Percentiles rank a stretch among this genome's conserved stretches.
phyloP scores from a whole-genome alignment of 2,329 filamentous ascomycete species.

The Alternaria brassicicola region DNA sequence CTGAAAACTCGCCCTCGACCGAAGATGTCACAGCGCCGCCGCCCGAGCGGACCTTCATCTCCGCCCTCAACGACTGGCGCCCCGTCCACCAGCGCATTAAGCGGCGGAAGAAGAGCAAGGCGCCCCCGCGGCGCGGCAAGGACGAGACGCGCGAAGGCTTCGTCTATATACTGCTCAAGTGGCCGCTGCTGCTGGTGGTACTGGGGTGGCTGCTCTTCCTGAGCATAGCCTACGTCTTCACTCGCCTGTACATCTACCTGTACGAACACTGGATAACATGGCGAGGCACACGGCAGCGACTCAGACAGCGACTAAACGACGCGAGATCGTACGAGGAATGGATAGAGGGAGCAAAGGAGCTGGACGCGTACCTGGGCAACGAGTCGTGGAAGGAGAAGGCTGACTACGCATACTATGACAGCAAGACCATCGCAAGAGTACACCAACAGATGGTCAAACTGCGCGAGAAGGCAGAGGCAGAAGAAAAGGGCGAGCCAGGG shows the following conservation, averaged over 20 bases:
- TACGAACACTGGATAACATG: constrained; percentile 94
- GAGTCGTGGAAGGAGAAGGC: constrained; percentile 78
- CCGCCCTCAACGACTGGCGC: constrained; percentile 94
- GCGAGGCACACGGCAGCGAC: constrained; percentile 75
- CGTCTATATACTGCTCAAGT: constrained; percentile 87
- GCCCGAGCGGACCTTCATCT: constrained; percentile 68
- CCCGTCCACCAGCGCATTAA: constrained; percentile 78
- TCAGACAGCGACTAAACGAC: constrained; percentile 73
- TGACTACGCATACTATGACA: constrained; percentile 82
- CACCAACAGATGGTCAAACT: constrained; percentile 74
- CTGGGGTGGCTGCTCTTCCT: constrained; percentile 80
- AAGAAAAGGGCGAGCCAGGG: constrained; percentile 55
- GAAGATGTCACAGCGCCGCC: constrained; percentile 58
- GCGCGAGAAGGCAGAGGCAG: constrained; percentile 60
- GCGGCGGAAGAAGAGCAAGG: constrained; percentile 46
- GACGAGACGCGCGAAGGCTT: constrained; percentile 96
- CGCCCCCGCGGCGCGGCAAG: constrained; percentile 58
- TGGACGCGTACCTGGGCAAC: constrained; percentile 83
- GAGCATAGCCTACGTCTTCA: constrained; percentile 75
- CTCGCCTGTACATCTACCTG: constrained; percentile 84
- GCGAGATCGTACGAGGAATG: constrained; percentile 82
- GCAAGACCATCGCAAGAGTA: constrained; percentile 78
- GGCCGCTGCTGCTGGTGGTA: constrained; percentile 83
- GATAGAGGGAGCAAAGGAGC: constrained; percentile 75
- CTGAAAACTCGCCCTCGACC: constrained; percentile 72